Conservation (phyloP, 352 stramenopile species). For the Aphanomyces invadans region DNA sequence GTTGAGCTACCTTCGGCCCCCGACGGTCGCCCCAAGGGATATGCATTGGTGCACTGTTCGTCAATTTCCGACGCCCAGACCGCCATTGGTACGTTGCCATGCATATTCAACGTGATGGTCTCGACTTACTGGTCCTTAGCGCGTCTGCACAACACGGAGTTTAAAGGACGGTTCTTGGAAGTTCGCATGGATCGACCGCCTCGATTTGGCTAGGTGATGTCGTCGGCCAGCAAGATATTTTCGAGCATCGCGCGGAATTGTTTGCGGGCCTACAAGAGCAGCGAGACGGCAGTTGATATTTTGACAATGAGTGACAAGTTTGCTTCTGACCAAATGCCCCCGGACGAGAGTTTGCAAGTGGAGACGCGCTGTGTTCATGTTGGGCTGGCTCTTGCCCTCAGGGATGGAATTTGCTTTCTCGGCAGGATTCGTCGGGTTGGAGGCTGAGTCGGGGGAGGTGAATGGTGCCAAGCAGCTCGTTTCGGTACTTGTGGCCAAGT, state of each 20-base stretch:
- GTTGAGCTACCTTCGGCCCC: conserved; percentile 46
- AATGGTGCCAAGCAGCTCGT: too few species aligned
- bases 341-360: conserved; percentile 28
- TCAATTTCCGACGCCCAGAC: conserved; percentile 38
- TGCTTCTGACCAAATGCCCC: conserved; percentile 29
- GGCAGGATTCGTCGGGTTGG: neutral
- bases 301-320: conserved; percentile 22
- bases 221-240: neutral
- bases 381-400: neutral
- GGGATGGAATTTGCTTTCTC: conserved; percentile 11
- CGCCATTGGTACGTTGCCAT: conserved; percentile 74
- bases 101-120: neutral
- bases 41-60: conserved; percentile 60
- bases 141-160: conserved; percentile 50
- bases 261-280: conserved; percentile 30
- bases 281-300: conserved; percentile 6
- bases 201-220: conserved; percentile 26
- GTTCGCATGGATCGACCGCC: conserved; percentile 62
- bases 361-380: conserved; percentile 25
- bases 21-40: conserved; percentile 58
- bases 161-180: conserved; percentile 56
- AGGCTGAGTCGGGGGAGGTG: too few species aligned
- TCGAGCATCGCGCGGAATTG: conserved; percentile 31
- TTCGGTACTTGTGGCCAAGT: too few species aligned
- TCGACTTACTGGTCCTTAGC: conserved; percentile 29